A percentile compares a stretch with the other conserved stretches of the same genome.
Conservation (phyloP, 176 grass and related monocot species). For the Raddia distichophylla region DNA sequence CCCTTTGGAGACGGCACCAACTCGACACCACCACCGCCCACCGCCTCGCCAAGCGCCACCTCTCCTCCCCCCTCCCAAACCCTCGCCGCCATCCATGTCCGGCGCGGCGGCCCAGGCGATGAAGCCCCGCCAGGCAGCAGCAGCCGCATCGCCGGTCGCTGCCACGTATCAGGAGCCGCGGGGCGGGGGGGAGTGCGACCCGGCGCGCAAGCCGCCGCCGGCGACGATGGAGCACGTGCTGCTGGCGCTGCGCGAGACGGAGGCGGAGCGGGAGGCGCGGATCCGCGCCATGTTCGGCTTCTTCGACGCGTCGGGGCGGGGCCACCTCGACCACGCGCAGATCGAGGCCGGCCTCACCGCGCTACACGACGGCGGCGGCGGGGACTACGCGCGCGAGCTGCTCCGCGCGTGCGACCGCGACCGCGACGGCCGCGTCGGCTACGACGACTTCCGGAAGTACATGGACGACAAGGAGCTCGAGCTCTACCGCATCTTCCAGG, state of each 20-base stretch:
- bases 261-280: slow-evolving; percentile 73
- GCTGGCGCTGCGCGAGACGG: slow-evolving; percentile 73
- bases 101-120: slow-evolving; percentile 48
- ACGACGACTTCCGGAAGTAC: slow-evolving; percentile 75
- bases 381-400: slow-evolving; percentile 73
- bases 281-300: slow-evolving; percentile 76
- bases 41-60: neutral
- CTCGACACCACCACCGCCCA: neutral
- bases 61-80: neutral
- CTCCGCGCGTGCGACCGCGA: slow-evolving; percentile 71
- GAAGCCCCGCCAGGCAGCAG: slow-evolving; percentile 33
- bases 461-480: slow-evolving; percentile 93
- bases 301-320: slow-evolving; percentile 70
- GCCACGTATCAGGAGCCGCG: neutral
- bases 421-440: slow-evolving; percentile 71
- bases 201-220: slow-evolving; percentile 51
- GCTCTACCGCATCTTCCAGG: slow-evolving; percentile 87
- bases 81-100: slow-evolving; percentile 35
- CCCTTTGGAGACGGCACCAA: neutral
- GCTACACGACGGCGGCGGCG: slow-evolving; percentile 35
- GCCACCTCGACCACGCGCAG: slow-evolving; percentile 70
- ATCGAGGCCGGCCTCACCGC: slow-evolving; percentile 65
- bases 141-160: neutral
- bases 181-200: slow-evolving; percentile 42
- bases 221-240: slow-evolving; percentile 78